Evolutionary conservation across 2,329 filamentous ascomycete species (phyloP).

Genomic region (Rhinocladiella mackenziei): DNA sequence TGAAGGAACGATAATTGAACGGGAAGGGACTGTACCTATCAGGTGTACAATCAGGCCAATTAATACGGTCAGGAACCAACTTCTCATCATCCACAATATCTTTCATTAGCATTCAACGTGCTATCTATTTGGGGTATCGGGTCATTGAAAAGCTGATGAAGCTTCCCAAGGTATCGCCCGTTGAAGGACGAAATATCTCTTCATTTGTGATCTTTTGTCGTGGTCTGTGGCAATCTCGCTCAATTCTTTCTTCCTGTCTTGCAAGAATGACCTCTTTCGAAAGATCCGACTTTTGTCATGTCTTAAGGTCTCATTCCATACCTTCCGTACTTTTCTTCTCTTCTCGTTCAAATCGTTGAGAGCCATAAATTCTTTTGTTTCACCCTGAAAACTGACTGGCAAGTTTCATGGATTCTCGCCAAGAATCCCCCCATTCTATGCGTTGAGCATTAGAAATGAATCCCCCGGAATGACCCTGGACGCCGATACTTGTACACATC

Average conservation of each 20-base stretch:
- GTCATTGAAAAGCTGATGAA: constrained; percentile 27
- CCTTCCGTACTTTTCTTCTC: constrained; percentile 6
- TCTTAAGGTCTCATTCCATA: too few relatives aligned
- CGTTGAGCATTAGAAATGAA: constrained; percentile 30
- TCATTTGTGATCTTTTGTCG: constrained; percentile 3
- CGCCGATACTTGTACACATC: constrained; percentile 16
- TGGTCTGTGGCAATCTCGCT: not conserved
- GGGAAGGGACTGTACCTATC: too few relatives aligned
- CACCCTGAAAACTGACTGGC: not conserved
- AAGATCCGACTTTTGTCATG: constrained; percentile 8
- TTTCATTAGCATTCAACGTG: not conserved
- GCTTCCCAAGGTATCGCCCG: constrained; percentile 23
- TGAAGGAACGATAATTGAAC: too few relatives aligned
- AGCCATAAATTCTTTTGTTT: constrained; percentile 6
- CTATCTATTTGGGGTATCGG: constrained; percentile 18
- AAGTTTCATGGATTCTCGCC: too few relatives aligned
- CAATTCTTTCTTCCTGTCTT: not conserved
- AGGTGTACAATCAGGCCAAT: too few relatives aligned
- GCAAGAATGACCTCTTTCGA: not conserved
- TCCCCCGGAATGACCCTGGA: constrained; percentile 6
- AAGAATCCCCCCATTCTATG: constrained; percentile 18
- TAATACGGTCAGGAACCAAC: too few relatives aligned
- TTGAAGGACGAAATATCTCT: constrained; percentile 25
- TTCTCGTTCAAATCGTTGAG: constrained; percentile 20
- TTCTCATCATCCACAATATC: constrained; percentile 3